Evolutionary conservation across 2,329 filamentous ascomycete species (phyloP).

Genomic region (Aspergillus texensis): DNA sequence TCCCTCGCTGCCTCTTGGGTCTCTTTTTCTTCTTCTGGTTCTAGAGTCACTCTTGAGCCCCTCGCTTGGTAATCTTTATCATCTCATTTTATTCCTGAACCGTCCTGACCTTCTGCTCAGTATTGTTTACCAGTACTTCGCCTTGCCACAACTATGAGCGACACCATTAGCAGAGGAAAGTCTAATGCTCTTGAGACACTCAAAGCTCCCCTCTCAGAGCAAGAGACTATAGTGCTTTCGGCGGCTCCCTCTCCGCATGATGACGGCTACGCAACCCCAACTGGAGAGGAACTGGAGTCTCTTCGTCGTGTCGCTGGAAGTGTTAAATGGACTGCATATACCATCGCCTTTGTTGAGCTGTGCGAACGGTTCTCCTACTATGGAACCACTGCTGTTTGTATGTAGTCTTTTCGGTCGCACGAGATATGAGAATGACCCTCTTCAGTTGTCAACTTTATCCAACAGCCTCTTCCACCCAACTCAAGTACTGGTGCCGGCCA

Average conservation of each 20-base stretch:
- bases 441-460: constrained; percentile 64
- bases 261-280: constrained; percentile 29
- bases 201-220: constrained; percentile 3
- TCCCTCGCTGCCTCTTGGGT: background rate
- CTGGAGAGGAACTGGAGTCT: constrained; percentile 35
- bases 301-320: constrained; percentile 40
- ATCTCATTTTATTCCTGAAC: background rate
- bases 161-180: background rate
- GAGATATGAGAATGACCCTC: constrained; percentile 12
- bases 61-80: background rate
- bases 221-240: constrained; percentile 9
- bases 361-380: constrained; percentile 81
- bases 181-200: constrained; percentile 9
- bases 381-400: constrained; percentile 69
- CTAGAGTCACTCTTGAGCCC: background rate
- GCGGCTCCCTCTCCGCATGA: background rate
- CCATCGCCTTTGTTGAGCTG: constrained; percentile 72
- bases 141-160: constrained; percentile 12
- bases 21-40: background rate
- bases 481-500: constrained; percentile 56
- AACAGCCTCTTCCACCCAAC: constrained; percentile 56
- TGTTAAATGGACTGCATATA: constrained; percentile 68
- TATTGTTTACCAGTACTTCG: background rate
- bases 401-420: constrained; percentile 26
- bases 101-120: background rate